These are phyloP conservation scores for Termitomyces sp. DNA, from an alignment of 1,284 basidiomycete genomes.

Conservation along the genomic window DNA sequence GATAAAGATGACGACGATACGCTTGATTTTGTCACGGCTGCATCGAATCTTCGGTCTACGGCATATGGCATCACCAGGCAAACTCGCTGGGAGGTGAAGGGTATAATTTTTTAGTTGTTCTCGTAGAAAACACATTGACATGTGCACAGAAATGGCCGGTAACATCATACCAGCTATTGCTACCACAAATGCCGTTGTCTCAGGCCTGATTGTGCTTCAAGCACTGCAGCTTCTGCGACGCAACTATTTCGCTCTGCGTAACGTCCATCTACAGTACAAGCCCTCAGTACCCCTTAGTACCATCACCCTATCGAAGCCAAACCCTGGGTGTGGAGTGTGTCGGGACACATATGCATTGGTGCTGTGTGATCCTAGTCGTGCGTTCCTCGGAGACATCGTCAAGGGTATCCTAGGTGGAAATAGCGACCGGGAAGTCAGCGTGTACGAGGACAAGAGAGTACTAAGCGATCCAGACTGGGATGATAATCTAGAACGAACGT, in stretches of 20 bases:
- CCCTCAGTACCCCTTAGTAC: constrained; percentile 70
- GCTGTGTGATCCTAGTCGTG: constrained; percentile 60
- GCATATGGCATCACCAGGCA: constrained; percentile 88
- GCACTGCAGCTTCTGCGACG: constrained; percentile 78
- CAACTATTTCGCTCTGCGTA: constrained; percentile 54
- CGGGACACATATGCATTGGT: constrained; percentile 79
- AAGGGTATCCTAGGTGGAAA: constrained; percentile 58
- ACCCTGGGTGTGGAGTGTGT: constrained; percentile 79
- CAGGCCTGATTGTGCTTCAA: constrained; percentile 91
- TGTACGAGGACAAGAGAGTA: constrained; percentile 82
- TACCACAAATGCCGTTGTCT: constrained; percentile 96
- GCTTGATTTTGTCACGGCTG: constrained; percentile 92
- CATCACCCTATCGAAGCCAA: constrained; percentile 61
- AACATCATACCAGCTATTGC: constrained; percentile 99
- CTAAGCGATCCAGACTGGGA: constrained; percentile 87
- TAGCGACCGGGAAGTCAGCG: constrained; percentile 72
- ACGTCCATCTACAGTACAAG: constrained; percentile 73
- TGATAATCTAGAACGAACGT: constrained; percentile 71
- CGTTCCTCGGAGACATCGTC: constrained; percentile 73
- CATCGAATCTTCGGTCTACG: constrained; percentile 86
- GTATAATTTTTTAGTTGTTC: constrained; percentile 32
- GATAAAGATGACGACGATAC: constrained; percentile 99
- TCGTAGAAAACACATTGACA: background rate
- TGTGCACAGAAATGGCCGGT: constrained; percentile 85
- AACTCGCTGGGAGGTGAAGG: constrained; percentile 96